Evolutionary conservation across 441 rosid species (phyloP).

Genomic region (Euphorbia corollata): DNA sequence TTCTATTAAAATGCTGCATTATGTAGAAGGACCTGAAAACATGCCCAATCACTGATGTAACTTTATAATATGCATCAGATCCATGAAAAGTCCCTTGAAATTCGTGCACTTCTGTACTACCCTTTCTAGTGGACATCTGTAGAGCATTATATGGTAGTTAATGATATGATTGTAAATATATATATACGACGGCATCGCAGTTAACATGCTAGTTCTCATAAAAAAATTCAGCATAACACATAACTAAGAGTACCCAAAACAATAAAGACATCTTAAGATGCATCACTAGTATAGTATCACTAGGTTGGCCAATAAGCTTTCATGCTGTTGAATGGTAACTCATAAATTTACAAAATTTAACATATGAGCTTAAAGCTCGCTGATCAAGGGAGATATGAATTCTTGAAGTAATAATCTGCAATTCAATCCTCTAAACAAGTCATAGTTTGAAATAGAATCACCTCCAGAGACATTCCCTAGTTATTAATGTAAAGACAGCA

Average conservation of each 20-base stretch:
- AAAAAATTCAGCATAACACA: too few relatives aligned
- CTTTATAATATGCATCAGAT: conserved; percentile 45
- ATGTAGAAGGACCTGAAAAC: conserved; percentile 65
- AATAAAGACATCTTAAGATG: neutral
- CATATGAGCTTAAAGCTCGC: neutral
- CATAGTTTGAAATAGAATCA: neutral
- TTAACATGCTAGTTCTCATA: too few relatives aligned
- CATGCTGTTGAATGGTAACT: neutral
- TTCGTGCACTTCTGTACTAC: conserved; percentile 82
- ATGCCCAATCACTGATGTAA: conserved; percentile 87
- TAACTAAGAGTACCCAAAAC: too few relatives aligned
- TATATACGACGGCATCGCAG: too few relatives aligned
- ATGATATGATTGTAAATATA: neutral
- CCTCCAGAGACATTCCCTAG: neutral
- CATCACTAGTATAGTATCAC: neutral
- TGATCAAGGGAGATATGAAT: neutral
- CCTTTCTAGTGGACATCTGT: conserved; percentile 72
- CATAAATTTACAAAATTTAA: neutral
- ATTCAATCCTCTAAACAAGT: neutral
- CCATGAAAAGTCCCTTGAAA: conserved; percentile 67
- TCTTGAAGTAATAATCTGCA: neutral
- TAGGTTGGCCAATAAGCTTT: neutral
- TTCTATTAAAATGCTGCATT: neutral
- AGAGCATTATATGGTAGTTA: conserved; percentile 7
- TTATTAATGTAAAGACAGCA: neutral